Conservation (phyloP, 1,284 basidiomycete species). For the Anthracocystis panici-leucophaei region DNA sequence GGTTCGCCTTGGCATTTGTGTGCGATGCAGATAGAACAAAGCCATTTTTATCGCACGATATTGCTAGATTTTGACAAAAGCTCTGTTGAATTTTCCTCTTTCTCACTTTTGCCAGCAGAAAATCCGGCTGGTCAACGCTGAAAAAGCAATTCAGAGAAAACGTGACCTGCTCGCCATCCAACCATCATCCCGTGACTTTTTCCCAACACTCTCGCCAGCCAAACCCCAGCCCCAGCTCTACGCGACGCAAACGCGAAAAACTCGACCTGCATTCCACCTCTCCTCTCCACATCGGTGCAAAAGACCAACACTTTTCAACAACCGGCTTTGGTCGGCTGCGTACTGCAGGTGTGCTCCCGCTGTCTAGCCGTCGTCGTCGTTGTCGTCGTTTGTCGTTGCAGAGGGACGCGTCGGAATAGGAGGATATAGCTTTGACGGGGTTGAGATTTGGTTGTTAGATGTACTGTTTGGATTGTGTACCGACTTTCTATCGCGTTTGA, state of each 20-base stretch:
- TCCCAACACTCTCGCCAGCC: conserved; percentile 24
- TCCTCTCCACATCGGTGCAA: conserved; percentile 5
- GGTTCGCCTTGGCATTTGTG: background rate
- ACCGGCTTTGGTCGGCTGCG: background rate
- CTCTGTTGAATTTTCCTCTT: conserved; percentile 6
- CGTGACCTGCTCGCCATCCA: conserved; percentile 48
- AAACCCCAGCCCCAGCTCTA: conserved; percentile 14
- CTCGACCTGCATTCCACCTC: conserved; percentile 14
- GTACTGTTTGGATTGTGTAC: too few species aligned
- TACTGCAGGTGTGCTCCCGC: too few species aligned
- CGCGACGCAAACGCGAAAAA: conserved; percentile 27
- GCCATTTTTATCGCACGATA: conserved; percentile 4
- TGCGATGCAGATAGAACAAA: too few species aligned
- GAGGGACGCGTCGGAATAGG: background rate
- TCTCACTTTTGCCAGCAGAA: conserved; percentile 7
- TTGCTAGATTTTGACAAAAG: background rate
- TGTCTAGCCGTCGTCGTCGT: background rate
- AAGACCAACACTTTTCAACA: conserved; percentile 28
- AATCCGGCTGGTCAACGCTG: background rate
- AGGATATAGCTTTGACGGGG: too few species aligned
- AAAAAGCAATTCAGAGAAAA: conserved; percentile 14
- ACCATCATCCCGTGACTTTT: conserved; percentile 56
- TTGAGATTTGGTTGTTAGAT: too few species aligned
- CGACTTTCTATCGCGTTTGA: too few species aligned
- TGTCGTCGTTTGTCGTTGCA: background rate